A percentile compares a stretch with the other conserved stretches of the same genome.
These are phyloP conservation scores for Isoetes taiwanensis DNA, from an alignment of 75 land plant species.

Conservation along the genomic window DNA sequence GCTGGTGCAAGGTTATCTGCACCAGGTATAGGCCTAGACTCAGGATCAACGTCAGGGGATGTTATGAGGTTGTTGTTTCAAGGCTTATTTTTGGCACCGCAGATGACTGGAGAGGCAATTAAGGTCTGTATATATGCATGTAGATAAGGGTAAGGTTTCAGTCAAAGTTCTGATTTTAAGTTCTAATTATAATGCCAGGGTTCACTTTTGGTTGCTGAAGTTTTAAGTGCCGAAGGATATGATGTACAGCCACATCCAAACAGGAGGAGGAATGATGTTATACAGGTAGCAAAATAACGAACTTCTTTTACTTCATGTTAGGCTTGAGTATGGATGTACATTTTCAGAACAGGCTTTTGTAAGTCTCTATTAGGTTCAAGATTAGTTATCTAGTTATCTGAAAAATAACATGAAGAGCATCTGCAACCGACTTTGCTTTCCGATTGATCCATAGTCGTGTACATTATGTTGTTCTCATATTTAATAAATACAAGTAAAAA, in stretches of 20 bases:
- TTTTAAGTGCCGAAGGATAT: slow-evolving; percentile 70
- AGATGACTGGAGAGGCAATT: slow-evolving; percentile 94
- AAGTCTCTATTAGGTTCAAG: no score
- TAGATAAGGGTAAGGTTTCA: background rate
- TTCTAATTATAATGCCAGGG: slow-evolving; percentile 33
- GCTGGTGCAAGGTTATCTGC: slow-evolving; percentile 92
- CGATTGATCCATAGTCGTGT: no score
- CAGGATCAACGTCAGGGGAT: slow-evolving; percentile 77
- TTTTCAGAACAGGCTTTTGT: background rate
- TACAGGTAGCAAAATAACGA: no score
- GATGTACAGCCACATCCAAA: slow-evolving; percentile 62
- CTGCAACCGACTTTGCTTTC: no score
- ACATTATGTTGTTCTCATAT: no score
- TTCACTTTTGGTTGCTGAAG: slow-evolving; percentile 70
- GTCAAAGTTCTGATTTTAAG: background rate
- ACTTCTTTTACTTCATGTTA: background rate
- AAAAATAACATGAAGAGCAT: no score
- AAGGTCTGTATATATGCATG: slow-evolving; percentile 33
- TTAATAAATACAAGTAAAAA: no score
- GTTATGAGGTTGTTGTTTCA: slow-evolving; percentile 76
- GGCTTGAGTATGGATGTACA: background rate
- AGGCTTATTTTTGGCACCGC: slow-evolving; percentile 83
- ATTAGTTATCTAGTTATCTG: no score
- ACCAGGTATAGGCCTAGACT: slow-evolving; percentile 77
- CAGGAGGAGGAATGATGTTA: slow-evolving; percentile 62